These are phyloP conservation scores for Penicillium frequentans DNA, from an alignment of 2,329 filamentous ascomycete species.

Conservation along the genomic window DNA sequence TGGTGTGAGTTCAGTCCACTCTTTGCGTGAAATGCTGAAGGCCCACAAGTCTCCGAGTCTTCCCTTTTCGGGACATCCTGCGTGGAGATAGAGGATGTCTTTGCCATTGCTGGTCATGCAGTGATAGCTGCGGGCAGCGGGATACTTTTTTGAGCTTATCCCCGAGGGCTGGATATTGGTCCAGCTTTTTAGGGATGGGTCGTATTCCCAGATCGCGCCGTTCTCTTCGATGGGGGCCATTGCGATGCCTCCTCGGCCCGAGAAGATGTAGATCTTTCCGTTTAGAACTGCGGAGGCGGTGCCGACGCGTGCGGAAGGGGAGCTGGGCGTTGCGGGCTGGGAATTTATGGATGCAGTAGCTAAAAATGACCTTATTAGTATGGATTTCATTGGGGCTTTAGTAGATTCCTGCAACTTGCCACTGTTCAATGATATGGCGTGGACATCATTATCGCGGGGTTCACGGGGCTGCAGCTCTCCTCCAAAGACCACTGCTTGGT, in stretches of 20 bases:
- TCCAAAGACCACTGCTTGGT: slow-evolving; percentile 70
- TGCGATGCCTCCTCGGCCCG: slow-evolving; percentile 69
- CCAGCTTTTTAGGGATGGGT: slow-evolving; percentile 67
- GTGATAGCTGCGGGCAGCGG: slow-evolving; percentile 71
- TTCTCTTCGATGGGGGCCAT: slow-evolving; percentile 72
- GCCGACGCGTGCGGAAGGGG: slow-evolving; percentile 68
- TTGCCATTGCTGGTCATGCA: slow-evolving; percentile 60
- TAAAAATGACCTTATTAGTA: not conserved
- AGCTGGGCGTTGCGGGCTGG: slow-evolving; percentile 31
- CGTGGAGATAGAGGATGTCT: slow-evolving; percentile 73
- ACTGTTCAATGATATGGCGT: slow-evolving; percentile 58
- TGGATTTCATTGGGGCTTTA: not conserved
- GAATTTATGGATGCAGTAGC: not conserved
- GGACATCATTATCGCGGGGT: slow-evolving; percentile 71
- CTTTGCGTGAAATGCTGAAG: slow-evolving; percentile 64
- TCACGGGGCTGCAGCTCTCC: slow-evolving; percentile 68
- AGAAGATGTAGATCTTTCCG: slow-evolving; percentile 75
- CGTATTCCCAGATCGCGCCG: slow-evolving; percentile 75
- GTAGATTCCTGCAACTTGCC: slow-evolving; percentile 9
- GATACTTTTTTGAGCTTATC: slow-evolving; percentile 47
- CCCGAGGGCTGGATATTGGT: slow-evolving; percentile 59
- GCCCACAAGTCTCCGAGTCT: slow-evolving; percentile 73
- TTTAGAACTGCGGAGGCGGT: slow-evolving; percentile 69
- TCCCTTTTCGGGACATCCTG: slow-evolving; percentile 66
- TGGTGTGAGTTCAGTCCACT: slow-evolving; percentile 67